Percentiles rank a stretch among this genome's conserved stretches.
phyloP scores from a whole-genome alignment of 768 basidiomycete species.

The Rossbeevera mucosa region DNA sequence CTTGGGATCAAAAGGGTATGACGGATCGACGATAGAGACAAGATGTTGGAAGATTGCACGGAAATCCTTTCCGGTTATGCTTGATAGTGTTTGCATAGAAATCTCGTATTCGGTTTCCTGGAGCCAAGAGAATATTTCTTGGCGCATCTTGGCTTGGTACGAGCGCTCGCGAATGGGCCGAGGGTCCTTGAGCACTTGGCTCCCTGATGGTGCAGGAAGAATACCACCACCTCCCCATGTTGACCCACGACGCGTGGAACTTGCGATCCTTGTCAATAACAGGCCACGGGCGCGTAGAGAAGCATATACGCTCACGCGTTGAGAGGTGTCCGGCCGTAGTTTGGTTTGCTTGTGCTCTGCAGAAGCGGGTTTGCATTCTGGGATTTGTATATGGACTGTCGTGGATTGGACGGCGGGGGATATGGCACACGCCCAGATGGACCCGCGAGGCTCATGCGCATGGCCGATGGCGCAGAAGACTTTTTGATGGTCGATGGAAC shows the following conservation, averaged over 20 bases:
- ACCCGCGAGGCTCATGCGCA: slow-evolving; percentile 70
- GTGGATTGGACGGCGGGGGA: slow-evolving; percentile 46
- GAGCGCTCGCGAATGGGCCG: slow-evolving; percentile 73
- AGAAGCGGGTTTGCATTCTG: slow-evolving; percentile 66
- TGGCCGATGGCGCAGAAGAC: slow-evolving; percentile 40
- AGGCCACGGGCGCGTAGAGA: not conserved
- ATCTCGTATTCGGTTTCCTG: slow-evolving; percentile 63
- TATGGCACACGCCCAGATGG: slow-evolving; percentile 62
- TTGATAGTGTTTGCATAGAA: slow-evolving; percentile 59
- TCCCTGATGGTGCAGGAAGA: slow-evolving; percentile 43
- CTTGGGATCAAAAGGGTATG: slow-evolving; percentile 51
- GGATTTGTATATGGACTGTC: slow-evolving; percentile 66
- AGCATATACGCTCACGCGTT: slow-evolving; percentile 44
- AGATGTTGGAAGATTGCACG: slow-evolving; percentile 80
- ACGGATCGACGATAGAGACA: slow-evolving; percentile 64
- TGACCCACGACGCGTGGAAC: slow-evolving; percentile 74
- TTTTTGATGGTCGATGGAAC: slow-evolving; percentile 76
- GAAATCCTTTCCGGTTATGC: slow-evolving; percentile 85
- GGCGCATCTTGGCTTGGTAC: slow-evolving; percentile 71
- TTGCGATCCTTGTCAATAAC: slow-evolving; percentile 21
- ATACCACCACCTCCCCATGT: slow-evolving; percentile 57
- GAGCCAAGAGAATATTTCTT: slow-evolving; percentile 73
- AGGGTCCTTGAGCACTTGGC: slow-evolving; percentile 62
- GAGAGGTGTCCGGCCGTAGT: slow-evolving; percentile 70
- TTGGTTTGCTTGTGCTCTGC: slow-evolving; percentile 63